Conservation (phyloP, 1,284 basidiomycete species). For the Irpex rosettiformis region DNA sequence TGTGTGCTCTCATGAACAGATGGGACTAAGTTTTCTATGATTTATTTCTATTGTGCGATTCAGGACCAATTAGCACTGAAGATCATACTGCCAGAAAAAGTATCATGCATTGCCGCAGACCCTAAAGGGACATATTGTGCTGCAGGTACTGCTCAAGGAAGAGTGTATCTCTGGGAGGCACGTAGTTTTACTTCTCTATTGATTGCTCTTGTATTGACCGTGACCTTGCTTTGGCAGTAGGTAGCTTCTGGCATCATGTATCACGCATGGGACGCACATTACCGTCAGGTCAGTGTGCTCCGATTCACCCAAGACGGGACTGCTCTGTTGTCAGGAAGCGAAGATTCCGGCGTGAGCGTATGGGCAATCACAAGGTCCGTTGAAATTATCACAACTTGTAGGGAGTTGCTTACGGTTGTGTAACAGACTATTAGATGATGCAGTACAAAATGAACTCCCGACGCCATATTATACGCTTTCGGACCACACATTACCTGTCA, state of each 20-base stretch:
- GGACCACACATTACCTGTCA: constrained; percentile 91
- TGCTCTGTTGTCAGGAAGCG: constrained; percentile 81
- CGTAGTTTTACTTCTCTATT: constrained; percentile 25
- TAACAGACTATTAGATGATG: constrained; percentile 66
- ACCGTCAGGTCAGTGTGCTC: constrained; percentile 81
- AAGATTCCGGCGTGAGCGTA: constrained; percentile 85
- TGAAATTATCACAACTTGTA: neutral
- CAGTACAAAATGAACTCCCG: constrained; percentile 64
- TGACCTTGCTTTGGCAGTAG: constrained; percentile 40
- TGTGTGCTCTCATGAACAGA: constrained; percentile 25
- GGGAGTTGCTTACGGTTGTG: too few species aligned
- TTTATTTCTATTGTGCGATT: constrained; percentile 7
- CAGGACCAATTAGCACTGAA: constrained; percentile 88
- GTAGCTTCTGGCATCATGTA: constrained; percentile 86
- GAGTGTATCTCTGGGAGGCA: constrained; percentile 95
- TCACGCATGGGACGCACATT: constrained; percentile 93
- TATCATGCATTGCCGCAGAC: constrained; percentile 78
- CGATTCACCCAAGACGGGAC: constrained; percentile 82
- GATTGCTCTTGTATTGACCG: constrained; percentile 14
- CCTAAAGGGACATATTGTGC: constrained; percentile 75
- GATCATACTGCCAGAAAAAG: constrained; percentile 86
- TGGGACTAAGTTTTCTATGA: neutral
- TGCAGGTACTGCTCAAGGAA: constrained; percentile 84
- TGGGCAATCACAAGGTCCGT: constrained; percentile 86
- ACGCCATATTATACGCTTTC: constrained; percentile 79